Conservation (phyloP, 768 basidiomycete species). For the Tulasnella sp. region DNA sequence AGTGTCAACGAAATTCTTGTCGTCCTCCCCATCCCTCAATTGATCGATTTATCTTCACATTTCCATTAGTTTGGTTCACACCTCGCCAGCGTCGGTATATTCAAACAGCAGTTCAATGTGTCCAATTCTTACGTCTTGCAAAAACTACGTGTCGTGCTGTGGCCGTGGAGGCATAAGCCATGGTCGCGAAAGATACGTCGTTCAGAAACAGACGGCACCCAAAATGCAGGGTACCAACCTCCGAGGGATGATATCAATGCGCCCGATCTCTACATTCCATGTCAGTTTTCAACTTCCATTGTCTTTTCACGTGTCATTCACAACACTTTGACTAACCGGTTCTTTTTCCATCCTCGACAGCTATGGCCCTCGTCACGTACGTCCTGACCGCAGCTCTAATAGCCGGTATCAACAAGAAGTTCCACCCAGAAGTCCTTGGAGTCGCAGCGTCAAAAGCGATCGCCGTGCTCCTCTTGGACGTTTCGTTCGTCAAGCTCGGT, state of each 20-base stretch:
- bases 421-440: conserved; percentile 84
- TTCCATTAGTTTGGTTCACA: conserved; percentile 58
- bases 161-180: conserved; percentile 88
- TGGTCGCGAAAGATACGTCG: conserved; percentile 65
- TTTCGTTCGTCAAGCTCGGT: conserved; percentile 77
- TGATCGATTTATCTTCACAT: too few species aligned
- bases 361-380: conserved; percentile 94
- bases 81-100: conserved; percentile 51
- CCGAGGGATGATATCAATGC: conserved; percentile 92
- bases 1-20: too few species aligned
- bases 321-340: background rate
- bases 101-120: conserved; percentile 92
- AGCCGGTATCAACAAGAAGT: conserved; percentile 69
- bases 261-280: conserved; percentile 93
- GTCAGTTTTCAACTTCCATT: conserved; percentile 43
- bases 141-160: conserved; percentile 80
- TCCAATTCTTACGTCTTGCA: conserved; percentile 89
- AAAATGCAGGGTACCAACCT: conserved; percentile 66
- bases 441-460: conserved; percentile 75
- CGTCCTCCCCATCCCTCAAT: background rate
- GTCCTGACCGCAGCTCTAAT: conserved; percentile 79
- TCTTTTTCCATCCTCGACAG: conserved; percentile 30
- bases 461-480: conserved; percentile 77
- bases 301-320: conserved; percentile 22
- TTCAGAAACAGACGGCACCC: conserved; percentile 46